phyloP scores from a whole-genome alignment of 116 monocot genomes.

The Trichopus zeylanicus region DNA sequence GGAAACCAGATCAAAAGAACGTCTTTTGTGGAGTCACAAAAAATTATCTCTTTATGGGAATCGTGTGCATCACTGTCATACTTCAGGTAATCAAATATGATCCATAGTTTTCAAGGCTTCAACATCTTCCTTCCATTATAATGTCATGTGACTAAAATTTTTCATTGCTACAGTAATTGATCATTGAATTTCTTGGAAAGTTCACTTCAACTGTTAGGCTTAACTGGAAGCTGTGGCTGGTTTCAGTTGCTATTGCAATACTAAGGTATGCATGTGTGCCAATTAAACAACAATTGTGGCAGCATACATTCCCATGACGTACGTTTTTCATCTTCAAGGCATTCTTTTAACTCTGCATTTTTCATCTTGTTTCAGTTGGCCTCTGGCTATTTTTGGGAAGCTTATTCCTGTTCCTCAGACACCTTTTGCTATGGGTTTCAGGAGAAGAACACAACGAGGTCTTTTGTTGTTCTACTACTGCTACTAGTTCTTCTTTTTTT shows the following conservation, averaged over 20 bases:
- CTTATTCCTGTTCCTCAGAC: slow-evolving; percentile 39
- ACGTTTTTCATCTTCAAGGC: no score
- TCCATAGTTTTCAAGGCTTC: background rate
- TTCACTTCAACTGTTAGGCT: slow-evolving; percentile 56
- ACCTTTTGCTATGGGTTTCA: slow-evolving; percentile 27
- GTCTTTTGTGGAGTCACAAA: slow-evolving; percentile 60
- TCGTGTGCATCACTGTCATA: slow-evolving; percentile 61
- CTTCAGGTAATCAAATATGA: slow-evolving; percentile 44
- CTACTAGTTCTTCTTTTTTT: no score
- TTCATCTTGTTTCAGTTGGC: slow-evolving; percentile 42
- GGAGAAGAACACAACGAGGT: slow-evolving; percentile 7
- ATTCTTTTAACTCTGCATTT: background rate
- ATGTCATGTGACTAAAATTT: background rate
- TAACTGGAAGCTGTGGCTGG: slow-evolving; percentile 58
- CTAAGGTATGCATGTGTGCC: slow-evolving; percentile 25
- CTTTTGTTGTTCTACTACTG: no score
- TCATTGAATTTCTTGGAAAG: slow-evolving; percentile 72
- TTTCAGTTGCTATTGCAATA: slow-evolving; percentile 46
- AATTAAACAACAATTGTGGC: no score
- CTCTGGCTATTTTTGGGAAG: slow-evolving; percentile 53
- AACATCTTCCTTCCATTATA: background rate
- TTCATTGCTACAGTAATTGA: slow-evolving; percentile 34
- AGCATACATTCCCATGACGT: no score
- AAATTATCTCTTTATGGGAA: slow-evolving; percentile 69
- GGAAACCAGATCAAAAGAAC: slow-evolving; percentile 84